Evolutionary conservation across 805 yeast genomes (phyloP), one percentile per base, ranked within the genome.

Genomic region (Pichia gijzeniarum): DNA sequence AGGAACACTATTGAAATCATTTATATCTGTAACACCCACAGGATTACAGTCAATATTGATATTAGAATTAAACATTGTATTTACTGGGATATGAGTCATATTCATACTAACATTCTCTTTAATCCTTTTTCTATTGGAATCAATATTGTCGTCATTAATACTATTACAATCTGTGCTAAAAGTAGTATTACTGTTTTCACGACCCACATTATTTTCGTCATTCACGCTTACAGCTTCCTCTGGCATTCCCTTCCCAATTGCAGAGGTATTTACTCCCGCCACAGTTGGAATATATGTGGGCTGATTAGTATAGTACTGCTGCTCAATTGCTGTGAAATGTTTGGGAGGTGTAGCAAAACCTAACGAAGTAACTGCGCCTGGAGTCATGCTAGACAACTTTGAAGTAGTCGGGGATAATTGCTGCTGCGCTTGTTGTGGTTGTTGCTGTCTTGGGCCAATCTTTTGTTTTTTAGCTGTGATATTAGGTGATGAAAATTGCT

Each of bases 381-480:
- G 35, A 8, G 44, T 21, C 36, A 40, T 31, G 20, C 9, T 17
- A 18, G 45, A 13, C 6, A 42, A 16, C 20, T 16, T 30, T 18
- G 37, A 12, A 6, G 40, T 17, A 28, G 18, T 36, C 6, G 45
- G 45, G 9, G 46, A 43, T 16, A 36, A 4, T 18, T 37, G 46
- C 16, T 37, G 36, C 3, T 7, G 22, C 34, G 21, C 20, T 2
- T 9, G 27, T 30, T 20, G 36, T 16, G 3, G 16, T 13, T 33
- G 37, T 22, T 12, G 20, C 22, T 21, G 43, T 25, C 28, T 25
- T 25, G 28, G 10, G 28, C 13, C 7, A 17, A 22, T 18, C 16
- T 14, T n/a, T 30, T 20, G 22, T n/a, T 28, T 17, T 1, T 13
- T 35, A 13, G 25, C 21, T 2, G 14, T 6, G 4, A 34, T 13